Percentiles rank a stretch among this genome's conserved stretches.
phyloP scores from a whole-genome alignment of 225 moss, liverwort and hornwort genomes.

The Bryum argenteum region DNA sequence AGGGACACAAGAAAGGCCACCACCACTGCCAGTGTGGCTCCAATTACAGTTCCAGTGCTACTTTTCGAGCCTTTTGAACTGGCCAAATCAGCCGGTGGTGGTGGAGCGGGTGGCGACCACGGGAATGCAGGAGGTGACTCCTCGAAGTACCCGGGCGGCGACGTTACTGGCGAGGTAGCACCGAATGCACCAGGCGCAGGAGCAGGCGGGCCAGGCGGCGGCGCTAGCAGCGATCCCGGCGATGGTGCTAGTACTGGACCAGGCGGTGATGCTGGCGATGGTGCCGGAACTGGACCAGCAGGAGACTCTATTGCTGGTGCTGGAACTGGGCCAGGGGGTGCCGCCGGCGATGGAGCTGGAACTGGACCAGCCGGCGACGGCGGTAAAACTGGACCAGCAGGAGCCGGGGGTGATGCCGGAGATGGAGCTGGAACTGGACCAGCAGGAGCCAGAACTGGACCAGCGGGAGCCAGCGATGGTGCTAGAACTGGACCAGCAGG shows the following conservation, averaged over 20 bases:
- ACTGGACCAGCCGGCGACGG: not conserved
- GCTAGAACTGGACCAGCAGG: too few relatives aligned
- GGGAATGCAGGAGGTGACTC: not conserved
- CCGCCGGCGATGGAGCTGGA: not conserved
- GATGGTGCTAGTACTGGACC: not conserved
- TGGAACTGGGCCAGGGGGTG: not conserved
- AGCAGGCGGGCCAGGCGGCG: not conserved
- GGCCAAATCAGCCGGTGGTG: not conserved
- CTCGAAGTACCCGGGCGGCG: too few relatives aligned
- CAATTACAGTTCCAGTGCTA: constrained; percentile 33
- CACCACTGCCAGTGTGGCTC: constrained; percentile 39
- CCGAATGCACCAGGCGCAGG: not conserved
- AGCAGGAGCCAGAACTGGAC: too few relatives aligned
- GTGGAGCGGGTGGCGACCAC: constrained; percentile 27
- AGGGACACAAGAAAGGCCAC: constrained; percentile 35
- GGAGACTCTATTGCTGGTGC: not conserved
- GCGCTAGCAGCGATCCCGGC: too few relatives aligned
- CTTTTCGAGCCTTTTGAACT: constrained; percentile 29
- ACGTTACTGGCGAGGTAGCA: too few relatives aligned
- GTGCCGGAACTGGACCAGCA: not conserved
- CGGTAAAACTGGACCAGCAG: not conserved
- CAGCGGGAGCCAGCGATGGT: not conserved
- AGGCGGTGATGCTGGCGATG: not conserved
- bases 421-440: not conserved
- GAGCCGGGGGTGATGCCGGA: not conserved